Evolutionary conservation across 2,329 filamentous ascomycete species (phyloP), one percentile per base, ranked within the genome.

Genomic region (Atkinsonella hypoxylon): DNA sequence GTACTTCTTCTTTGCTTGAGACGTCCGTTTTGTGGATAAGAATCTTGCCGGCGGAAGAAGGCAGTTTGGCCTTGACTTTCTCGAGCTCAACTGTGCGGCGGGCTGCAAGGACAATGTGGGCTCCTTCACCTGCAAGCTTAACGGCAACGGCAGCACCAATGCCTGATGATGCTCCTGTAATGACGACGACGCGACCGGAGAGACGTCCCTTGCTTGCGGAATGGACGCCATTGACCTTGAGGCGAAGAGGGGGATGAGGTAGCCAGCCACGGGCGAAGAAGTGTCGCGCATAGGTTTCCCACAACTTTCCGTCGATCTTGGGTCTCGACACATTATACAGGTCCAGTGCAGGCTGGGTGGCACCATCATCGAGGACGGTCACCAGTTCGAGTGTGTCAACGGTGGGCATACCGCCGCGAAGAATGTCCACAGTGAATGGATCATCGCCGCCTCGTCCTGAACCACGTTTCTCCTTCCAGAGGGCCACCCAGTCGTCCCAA

Each of bases 211-310:
- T 70, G 30, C 68, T 59, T 40, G 54, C 46, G 45, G 45, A 11
- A 40, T 41, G 11, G 54, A 54, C 31, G 38, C 54, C 38, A 43
- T 66, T 67, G 54, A 56, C 52, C 22, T 61, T 56, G 12, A 72
- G 70, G 6, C 73, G 73, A 3, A 70, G 69, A 4, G 86, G 85
- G 17, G 83, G 75, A 2, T 70, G 73, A 6, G 79, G 74, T 4
- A 91, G 72, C 87, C 87, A 91, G 43, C 87, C 87, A 63, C 87
- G 73, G 17, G 85, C 84, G 61, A 84, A 90, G 74, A 87, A 91
- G 63, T 90, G 84, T 15, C 87, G 83, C 20, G 83, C 79, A 62
- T 91, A 91, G 0, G 82, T 90, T 63, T 87, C 82, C 7, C 89
- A 76, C n/a, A 91, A 70, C 13, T 78, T 73, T 17, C 67, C 71